Evolutionary conservation across 176 grass and related monocot genomes (phyloP), one percentile per base, ranked within the genome.

Genomic region (Dactylis glomerata): DNA sequence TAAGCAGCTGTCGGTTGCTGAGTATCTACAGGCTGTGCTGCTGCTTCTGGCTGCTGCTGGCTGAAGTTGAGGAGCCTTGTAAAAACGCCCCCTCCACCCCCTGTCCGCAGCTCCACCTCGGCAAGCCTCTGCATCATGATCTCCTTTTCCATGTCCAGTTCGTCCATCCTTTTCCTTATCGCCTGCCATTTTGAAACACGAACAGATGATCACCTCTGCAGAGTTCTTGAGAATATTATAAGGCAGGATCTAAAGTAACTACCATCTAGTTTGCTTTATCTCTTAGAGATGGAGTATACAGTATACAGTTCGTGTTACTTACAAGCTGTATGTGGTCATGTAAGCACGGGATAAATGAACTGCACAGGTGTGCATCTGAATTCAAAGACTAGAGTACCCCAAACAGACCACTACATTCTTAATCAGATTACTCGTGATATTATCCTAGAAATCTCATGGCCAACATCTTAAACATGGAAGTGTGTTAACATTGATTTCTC

Each of bases 111-210:
- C 82, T 98, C 96, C 24, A 98, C 80, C 81, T 95, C 87, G 17
- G 58, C 75, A 24, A 98, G 67, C 85, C 46, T 98, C 47, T 89
- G 85, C 78, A 52, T 95, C 30, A 93, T 73, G 16, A 81, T 22
- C 57, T 87, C 80, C 45, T 91, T 45, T 73, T 95, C 93, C 68
- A 68, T 81, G 8, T 81, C 82, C 61, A 95, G 78, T 38, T 92
- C 77, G 27, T 95, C 91, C 41, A 84, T 78, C 17, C 73, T 90
- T 70, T 95, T 78, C 85, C 85, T 98, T 52, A 95, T 93, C 28
- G 50, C 87, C 92, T 95, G 63, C 20, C 74, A 81, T 86, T 83
- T 40, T 20, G 16, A 83, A 28, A 65, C 52, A 75, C 13, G 10
- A 28, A 66, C 24, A 77, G 31, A 62, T 50, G n/a, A 42, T 22